Base-by-base conservation (phyloP, 352 stramenopile species). In the Phytophthora idaei region DNA sequence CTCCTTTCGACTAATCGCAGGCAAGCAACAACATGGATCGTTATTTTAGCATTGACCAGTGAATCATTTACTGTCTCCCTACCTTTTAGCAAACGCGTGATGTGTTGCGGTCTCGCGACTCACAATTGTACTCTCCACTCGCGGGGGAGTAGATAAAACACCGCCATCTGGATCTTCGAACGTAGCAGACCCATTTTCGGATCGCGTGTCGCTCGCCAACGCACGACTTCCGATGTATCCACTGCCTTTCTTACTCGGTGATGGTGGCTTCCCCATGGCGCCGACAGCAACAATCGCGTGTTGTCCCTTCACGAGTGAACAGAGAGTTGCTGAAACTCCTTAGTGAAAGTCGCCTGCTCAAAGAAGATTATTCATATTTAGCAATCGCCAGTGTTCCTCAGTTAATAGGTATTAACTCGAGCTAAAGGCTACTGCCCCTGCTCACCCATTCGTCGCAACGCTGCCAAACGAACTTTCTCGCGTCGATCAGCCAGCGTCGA, bases 51-150 rank as follows among this genome's bases (percentile, higher is more conserved):
- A n/a, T 45, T 17, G 8, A 56, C 0, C 3, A 59, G 36, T 36
- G 31, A 37, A 45, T 21, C 21, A 21, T 21, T 21, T 21, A 21
- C 21, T 21, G 32, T 10, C n/a, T 5, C 29, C 32, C 25, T 57
- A 87, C 81, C 78, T 94, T 49, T 74, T 75, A n/a, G 82, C 78
- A 58, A 92, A 94, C 47, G 87, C 85, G 14, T 74, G 39, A 52
- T 94, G 87, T 5, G 83, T 90, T 12, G 83, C 87, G 25, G 78
- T 92, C 50, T 94, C 85, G 11, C 87, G 78, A 32, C 71, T 91
- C 31, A 93, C 76, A 31, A 90, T 76, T 29, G 85, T 87, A 67
- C 81, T 93, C 44, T 93, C 83, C 5, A 89, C 61, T 42, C 49
- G 51, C 36, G 63, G 58, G 21, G 55, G 45, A 52, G 27, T 41